A percentile compares a stretch with the other conserved stretches of the same genome.
These are phyloP conservation scores for Phytophthora pinifolia DNA, from an alignment of 352 stramenopile species.

Conservation along the genomic window DNA sequence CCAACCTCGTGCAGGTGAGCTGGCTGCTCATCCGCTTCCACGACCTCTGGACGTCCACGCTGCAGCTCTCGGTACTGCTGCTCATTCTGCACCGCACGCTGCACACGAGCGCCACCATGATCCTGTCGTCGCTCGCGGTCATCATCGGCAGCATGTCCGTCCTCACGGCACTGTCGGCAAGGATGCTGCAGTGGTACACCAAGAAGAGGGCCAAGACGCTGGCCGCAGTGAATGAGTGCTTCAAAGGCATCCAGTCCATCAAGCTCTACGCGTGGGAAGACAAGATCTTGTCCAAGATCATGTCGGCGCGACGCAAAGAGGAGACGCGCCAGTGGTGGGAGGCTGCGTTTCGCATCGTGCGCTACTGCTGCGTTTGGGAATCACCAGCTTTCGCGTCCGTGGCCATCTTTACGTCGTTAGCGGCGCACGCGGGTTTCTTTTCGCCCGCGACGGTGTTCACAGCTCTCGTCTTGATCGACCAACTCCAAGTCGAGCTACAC, in stretches of 20 bases:
- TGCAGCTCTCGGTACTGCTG: slow-evolving; percentile 34
- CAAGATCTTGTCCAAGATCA: slow-evolving; percentile 42
- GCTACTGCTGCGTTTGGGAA: slow-evolving; percentile 42
- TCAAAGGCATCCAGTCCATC: slow-evolving; percentile 44
- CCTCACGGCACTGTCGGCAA: slow-evolving; percentile 23
- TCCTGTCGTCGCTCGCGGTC: slow-evolving; percentile 22
- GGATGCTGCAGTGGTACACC: slow-evolving; percentile 32
- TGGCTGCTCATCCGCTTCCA: slow-evolving; percentile 38
- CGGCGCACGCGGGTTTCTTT: slow-evolving; percentile 26
- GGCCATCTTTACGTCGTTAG: slow-evolving; percentile 35
- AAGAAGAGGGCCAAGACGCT: slow-evolving; percentile 44
- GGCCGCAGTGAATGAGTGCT: slow-evolving; percentile 39
- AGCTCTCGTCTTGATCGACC: slow-evolving; percentile 36
- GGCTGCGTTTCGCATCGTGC: slow-evolving; percentile 27
- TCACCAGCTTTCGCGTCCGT: slow-evolving; percentile 35
- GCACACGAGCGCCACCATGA: slow-evolving; percentile 28
- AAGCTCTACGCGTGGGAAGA: slow-evolving; percentile 49
- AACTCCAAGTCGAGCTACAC: slow-evolving; percentile 36
- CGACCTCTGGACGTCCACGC: slow-evolving; percentile 34
- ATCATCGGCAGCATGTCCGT: slow-evolving; percentile 33
- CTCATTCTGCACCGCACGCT: slow-evolving; percentile 32
- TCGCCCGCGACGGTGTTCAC: slow-evolving; percentile 41
- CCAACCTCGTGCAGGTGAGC: slow-evolving; percentile 34
- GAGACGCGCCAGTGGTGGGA: slow-evolving; percentile 29
- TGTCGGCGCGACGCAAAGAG: slow-evolving; percentile 33